A percentile compares a stretch with the other conserved stretches of the same genome.
Conservation (phyloP, 148 eudicot genomes). For the Euryodendron excelsum region DNA sequence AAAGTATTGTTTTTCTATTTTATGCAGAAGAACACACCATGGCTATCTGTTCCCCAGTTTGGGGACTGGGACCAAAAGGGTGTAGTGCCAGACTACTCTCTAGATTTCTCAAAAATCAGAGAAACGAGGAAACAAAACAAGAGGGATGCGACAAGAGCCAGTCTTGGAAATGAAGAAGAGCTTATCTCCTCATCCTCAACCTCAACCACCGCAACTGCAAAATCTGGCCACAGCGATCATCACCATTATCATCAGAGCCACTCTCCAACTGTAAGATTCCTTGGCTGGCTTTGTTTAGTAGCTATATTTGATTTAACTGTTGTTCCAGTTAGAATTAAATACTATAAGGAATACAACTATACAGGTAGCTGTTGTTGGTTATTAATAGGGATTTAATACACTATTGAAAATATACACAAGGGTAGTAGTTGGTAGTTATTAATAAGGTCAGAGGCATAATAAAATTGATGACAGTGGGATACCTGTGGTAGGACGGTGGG, state of each 20-base stretch:
- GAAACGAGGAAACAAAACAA: slow-evolving; percentile 94
- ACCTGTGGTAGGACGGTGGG: background rate
- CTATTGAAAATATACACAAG: background rate
- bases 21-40: slow-evolving; percentile 59
- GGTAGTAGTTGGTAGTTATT: background rate
- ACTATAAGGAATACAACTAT: background rate
- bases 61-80: slow-evolving; percentile 99
- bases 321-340: background rate
- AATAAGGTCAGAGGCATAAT: background rate
- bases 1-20: background rate
- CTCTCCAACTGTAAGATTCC: slow-evolving; percentile 72
- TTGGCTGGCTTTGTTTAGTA: background rate
- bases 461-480: background rate
- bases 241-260: slow-evolving; percentile 49
- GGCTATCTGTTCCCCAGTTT: slow-evolving; percentile 96
- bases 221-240: slow-evolving; percentile 34
- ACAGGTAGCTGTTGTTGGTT: background rate
- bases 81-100: slow-evolving; percentile 72
- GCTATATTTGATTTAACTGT: background rate
- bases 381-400: background rate
- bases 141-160: slow-evolving; percentile 86
- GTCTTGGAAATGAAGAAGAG: slow-evolving; percentile 90
- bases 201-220: slow-evolving; percentile 42
- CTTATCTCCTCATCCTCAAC: slow-evolving; percentile 40
- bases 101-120: slow-evolving; percentile 90